Conservation (phyloP, 805 yeast genomes). For the Wickerhamiella brachini region DNA sequence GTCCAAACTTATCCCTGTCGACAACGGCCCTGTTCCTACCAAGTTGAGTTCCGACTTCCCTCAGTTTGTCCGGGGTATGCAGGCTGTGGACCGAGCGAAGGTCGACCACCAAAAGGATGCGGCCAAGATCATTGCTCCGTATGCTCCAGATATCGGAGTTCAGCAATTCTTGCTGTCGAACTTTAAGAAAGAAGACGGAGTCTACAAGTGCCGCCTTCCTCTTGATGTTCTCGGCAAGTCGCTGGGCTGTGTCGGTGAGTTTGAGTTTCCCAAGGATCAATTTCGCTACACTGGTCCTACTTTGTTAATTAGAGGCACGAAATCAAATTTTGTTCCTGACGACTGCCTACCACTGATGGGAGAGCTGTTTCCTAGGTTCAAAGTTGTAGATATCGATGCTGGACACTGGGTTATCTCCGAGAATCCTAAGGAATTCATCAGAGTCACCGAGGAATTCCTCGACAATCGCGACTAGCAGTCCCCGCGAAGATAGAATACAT, state of each 20-base stretch:
- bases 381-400: slow-evolving; percentile 56
- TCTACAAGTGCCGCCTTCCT: slow-evolving; percentile 47
- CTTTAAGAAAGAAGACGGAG: slow-evolving; percentile 31
- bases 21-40: slow-evolving; percentile 74
- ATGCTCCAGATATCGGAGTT: slow-evolving; percentile 46
- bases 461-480: slow-evolving; percentile 23
- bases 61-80: slow-evolving; percentile 49
- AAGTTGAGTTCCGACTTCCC: slow-evolving; percentile 47
- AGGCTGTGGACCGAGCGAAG: slow-evolving; percentile 36
- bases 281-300: slow-evolving; percentile 57
- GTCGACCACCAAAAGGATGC: slow-evolving; percentile 50
- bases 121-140: slow-evolving; percentile 43
- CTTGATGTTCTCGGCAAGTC: slow-evolving; percentile 52
- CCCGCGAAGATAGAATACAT: too few species aligned
- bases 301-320: slow-evolving; percentile 64
- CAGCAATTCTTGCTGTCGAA: slow-evolving; percentile 72
- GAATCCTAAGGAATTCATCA: slow-evolving; percentile 64
- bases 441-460: slow-evolving; percentile 47
- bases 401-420: slow-evolving; percentile 94
- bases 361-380: slow-evolving; percentile 63
- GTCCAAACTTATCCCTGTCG: slow-evolving; percentile 59
- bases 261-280: slow-evolving; percentile 52
- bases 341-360: slow-evolving; percentile 65
- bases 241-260: slow-evolving; percentile 54
- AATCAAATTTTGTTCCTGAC: slow-evolving; percentile 69